phyloP scores from a whole-genome alignment of 2,329 filamentous ascomycete genomes.

The Diaporthe sp. region DNA sequence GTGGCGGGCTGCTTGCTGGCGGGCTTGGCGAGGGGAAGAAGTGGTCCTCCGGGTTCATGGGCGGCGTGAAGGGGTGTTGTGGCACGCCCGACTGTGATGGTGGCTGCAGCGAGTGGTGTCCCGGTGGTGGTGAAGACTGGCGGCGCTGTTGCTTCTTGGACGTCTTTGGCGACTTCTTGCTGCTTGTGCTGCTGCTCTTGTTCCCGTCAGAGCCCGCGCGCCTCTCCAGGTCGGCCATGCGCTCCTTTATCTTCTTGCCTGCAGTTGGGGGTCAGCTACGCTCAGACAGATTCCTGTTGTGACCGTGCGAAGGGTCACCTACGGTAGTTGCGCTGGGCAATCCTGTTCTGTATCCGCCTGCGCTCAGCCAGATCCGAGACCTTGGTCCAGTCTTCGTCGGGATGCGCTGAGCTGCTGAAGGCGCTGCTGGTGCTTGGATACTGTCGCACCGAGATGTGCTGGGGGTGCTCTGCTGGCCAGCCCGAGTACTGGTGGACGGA shows the following conservation, averaged over 20 bases:
- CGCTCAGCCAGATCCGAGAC: conserved; percentile 97
- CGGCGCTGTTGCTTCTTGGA: conserved; percentile 47
- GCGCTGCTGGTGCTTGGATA: conserved; percentile 82
- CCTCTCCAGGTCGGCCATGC: conserved; percentile 86
- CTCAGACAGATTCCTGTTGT: background rate
- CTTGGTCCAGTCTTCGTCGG: conserved; percentile 99
- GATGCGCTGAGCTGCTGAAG: conserved; percentile 93
- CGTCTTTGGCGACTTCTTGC: conserved; percentile 62
- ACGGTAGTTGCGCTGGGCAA: conserved; percentile 98
- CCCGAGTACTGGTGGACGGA: conserved; percentile 40
- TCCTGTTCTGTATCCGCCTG: conserved; percentile 94
- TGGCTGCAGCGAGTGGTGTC: conserved; percentile 51
- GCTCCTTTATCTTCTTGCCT: conserved; percentile 95
- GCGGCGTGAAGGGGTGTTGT: conserved; percentile 72
- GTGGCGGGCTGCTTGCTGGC: conserved; percentile 65
- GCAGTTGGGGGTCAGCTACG: conserved; percentile 42
- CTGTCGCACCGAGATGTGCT: conserved; percentile 40
- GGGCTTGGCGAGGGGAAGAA: conserved; percentile 66
- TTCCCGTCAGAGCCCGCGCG: conserved; percentile 69
- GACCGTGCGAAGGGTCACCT: conserved; percentile 47
- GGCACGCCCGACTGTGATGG: conserved; percentile 50
- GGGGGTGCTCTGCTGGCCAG: conserved; percentile 39
- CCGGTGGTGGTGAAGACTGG: conserved; percentile 43
- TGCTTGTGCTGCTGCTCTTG: conserved; percentile 56
- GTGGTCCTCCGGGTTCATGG: conserved; percentile 74